Conservation (phyloP, 2,329 filamentous ascomycete genomes). For the Claviceps arundinis region DNA sequence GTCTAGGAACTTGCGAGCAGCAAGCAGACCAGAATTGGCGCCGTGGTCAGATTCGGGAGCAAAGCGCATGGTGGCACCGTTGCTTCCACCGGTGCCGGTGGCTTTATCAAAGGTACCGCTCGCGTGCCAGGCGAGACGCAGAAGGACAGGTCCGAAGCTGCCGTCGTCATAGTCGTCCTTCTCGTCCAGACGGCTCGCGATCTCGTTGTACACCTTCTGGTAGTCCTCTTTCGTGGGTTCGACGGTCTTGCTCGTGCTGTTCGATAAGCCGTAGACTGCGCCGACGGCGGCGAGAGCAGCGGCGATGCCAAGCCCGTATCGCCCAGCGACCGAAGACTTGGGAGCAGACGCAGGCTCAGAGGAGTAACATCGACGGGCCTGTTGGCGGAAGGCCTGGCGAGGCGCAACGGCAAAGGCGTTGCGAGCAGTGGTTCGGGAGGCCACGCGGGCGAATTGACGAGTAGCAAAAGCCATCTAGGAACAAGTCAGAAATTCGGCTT, state of each 20-base stretch:
- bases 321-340: conserved; percentile 32
- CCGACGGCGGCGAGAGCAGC: conserved; percentile 36
- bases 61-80: conserved; percentile 96
- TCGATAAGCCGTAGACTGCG: too few relatives aligned
- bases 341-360: conserved; percentile 43
- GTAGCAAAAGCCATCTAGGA: conserved; percentile 28
- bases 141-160: conserved; percentile 81
- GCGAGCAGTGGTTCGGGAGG: conserved; percentile 44
- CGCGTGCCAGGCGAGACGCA: conserved; percentile 88
- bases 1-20: conserved; percentile 84
- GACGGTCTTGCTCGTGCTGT: conserved; percentile 44
- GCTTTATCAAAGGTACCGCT: conserved; percentile 84
- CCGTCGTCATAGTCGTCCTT: conserved; percentile 94
- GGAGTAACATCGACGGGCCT: conserved; percentile 68
- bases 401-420: conserved; percentile 45
- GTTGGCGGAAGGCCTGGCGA: conserved; percentile 58
- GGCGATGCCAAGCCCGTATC: conserved; percentile 46
- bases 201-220: conserved; percentile 85
- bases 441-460: conserved; percentile 42
- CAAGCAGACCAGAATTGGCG: conserved; percentile 80
- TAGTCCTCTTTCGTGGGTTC: conserved; percentile 75
- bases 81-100: conserved; percentile 82
- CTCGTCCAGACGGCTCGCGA: conserved; percentile 69
- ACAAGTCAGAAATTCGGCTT: conserved; percentile 2
- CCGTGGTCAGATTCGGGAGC: conserved; percentile 78